These are phyloP conservation scores for Lithocarpus polystachyus DNA, from an alignment of 306 rosid species.

Conservation along the genomic window DNA sequence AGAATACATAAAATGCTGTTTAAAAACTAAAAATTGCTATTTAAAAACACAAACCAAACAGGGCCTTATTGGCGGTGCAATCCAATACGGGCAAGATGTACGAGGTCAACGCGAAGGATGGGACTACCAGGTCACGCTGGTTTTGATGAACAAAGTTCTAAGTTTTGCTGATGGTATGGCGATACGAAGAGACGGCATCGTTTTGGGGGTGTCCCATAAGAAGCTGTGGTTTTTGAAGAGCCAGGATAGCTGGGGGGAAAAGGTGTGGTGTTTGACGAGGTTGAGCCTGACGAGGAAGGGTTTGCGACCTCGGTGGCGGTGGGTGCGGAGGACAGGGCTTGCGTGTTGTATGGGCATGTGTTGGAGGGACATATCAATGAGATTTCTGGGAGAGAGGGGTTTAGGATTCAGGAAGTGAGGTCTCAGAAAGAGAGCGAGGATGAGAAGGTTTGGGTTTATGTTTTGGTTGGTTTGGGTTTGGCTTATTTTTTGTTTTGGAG, in stretches of 20 bases:
- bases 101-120: constrained; percentile 61
- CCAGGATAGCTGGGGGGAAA: constrained; percentile 61
- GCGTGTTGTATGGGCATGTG: constrained; percentile 58
- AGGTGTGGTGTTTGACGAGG: constrained; percentile 54
- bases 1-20: no score
- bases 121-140: constrained; percentile 51
- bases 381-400: constrained; percentile 43
- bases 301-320: constrained; percentile 56
- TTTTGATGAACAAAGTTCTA: constrained; percentile 44
- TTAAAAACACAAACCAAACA: no score
- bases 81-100: constrained; percentile 73
- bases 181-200: constrained; percentile 57
- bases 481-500: constrained; percentile 74
- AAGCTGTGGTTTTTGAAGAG: constrained; percentile 67
- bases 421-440: constrained; percentile 44
- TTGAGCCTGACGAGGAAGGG: constrained; percentile 54
- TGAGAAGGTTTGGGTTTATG: constrained; percentile 56
- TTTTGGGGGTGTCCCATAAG: constrained; percentile 54
- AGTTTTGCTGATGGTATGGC: constrained; percentile 52
- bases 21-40: no score
- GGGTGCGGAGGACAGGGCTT: constrained; percentile 44
- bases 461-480: constrained; percentile 59
- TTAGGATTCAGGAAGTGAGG: constrained; percentile 55
- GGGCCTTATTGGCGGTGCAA: constrained; percentile 70
- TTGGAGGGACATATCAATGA: constrained; percentile 46